Percentiles rank a stretch among this genome's conserved stretches.
Evolutionary conservation across 139 green algal genomes (phyloP).

Genomic region (Closterium sp.): DNA sequence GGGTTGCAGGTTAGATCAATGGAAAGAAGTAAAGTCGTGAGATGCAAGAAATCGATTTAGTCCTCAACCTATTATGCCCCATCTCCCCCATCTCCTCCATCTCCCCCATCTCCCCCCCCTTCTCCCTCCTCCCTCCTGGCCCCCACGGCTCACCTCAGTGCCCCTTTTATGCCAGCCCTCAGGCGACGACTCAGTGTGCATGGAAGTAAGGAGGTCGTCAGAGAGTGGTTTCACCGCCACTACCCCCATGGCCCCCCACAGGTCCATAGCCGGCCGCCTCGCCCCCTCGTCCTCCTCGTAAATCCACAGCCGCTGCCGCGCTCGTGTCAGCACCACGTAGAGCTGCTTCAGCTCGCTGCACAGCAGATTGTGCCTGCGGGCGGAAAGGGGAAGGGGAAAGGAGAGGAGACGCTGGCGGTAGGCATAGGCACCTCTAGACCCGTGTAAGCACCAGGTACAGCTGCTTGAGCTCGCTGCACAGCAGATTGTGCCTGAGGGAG

Average conservation of each 20-base stretch:
- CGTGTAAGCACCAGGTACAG: constrained; percentile 77
- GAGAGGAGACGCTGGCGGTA: no score
- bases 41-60: no score
- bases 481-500: constrained; percentile 53
- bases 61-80: no score
- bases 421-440: no score
- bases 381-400: not conserved
- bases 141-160: not conserved
- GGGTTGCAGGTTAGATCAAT: not conserved
- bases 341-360: constrained; percentile 74
- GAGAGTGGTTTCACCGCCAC: not conserved
- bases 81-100: not conserved
- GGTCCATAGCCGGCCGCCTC: not conserved
- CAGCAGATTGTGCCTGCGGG: constrained; percentile 56
- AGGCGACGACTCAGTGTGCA: not conserved
- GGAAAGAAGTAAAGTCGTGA: no score
- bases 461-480: constrained; percentile 74
- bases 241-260: constrained; percentile 5
- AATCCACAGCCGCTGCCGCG: constrained; percentile 68
- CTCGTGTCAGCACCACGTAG: constrained; percentile 75
- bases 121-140: not conserved
- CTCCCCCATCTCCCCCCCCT: not conserved
- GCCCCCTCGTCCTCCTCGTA: constrained; percentile 54
- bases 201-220: constrained; percentile 5
- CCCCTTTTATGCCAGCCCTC: constrained; percentile 8